Conservation (phyloP, 441 rosid species). For the Biscutella laevigata region DNA sequence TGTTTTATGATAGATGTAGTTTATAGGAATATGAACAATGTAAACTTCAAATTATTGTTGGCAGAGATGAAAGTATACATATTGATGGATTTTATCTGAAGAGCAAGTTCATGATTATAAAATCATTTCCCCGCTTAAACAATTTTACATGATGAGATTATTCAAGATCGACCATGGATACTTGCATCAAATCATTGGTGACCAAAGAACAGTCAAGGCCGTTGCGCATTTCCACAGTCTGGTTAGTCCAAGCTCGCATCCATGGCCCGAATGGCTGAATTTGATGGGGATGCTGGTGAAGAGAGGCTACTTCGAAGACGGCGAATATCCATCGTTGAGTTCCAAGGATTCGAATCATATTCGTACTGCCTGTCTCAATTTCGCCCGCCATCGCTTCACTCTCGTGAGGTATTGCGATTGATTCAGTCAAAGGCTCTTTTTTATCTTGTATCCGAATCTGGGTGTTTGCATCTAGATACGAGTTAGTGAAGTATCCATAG, state of each 20-base stretch:
- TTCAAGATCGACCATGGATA: slow-evolving; percentile 17
- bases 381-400: slow-evolving; percentile 51
- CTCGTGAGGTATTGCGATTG: slow-evolving; percentile 47
- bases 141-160: slow-evolving; percentile 28
- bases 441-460: not conserved
- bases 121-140: not conserved
- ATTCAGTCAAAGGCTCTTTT: not conserved
- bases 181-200: slow-evolving; percentile 11
- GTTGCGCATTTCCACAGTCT: no score
- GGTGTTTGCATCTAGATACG: not conserved
- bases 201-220: no score
- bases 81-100: no score
- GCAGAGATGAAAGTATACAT: not conserved
- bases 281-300: slow-evolving; percentile 51
- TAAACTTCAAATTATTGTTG: not conserved
- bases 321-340: slow-evolving; percentile 38
- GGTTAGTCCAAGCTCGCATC: slow-evolving; percentile 40
- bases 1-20: not conserved
- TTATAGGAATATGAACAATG: slow-evolving; percentile 7
- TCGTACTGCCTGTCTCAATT: slow-evolving; percentile 71
- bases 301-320: slow-evolving; percentile 46
- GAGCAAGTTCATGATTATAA: no score
- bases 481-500: not conserved
- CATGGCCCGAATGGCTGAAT: slow-evolving; percentile 75
- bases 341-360: slow-evolving; percentile 45